phyloP scores from a whole-genome alignment of 2,329 filamentous ascomycete species.

The Xylaria sp. region DNA sequence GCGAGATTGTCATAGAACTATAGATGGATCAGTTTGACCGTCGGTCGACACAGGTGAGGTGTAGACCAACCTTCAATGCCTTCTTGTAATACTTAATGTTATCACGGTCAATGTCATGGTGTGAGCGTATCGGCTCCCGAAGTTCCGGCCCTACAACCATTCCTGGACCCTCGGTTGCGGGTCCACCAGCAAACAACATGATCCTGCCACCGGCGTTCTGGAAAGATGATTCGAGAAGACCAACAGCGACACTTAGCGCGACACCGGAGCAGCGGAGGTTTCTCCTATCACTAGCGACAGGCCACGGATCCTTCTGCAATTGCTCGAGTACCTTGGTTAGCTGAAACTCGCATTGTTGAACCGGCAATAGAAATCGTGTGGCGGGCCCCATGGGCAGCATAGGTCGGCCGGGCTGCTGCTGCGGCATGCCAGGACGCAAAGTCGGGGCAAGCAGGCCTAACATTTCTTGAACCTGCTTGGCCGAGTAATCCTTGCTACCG shows the following conservation, averaged over 20 bases:
- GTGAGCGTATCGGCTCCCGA: conserved; percentile 93
- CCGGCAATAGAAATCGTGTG: conserved; percentile 87
- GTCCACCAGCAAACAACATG: conserved; percentile 95
- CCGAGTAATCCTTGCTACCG: conserved; percentile 96
- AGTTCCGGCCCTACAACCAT: conserved; percentile 96
- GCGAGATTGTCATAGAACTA: conserved; percentile 94
- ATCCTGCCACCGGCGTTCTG: conserved; percentile 93
- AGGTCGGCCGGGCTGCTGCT: conserved; percentile 73
- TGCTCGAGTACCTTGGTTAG: conserved; percentile 95
- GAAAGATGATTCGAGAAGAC: conserved; percentile 90
- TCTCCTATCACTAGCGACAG: conserved; percentile 89
- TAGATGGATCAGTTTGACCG: conserved; percentile 31
- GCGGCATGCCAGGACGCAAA: conserved; percentile 73
- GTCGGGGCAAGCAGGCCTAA: conserved; percentile 77
- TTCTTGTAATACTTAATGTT: conserved; percentile 99
- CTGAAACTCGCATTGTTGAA: conserved; percentile 95
- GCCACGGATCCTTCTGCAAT: conserved; percentile 96
- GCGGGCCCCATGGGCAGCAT: conserved; percentile 77
- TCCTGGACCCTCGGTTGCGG: conserved; percentile 92
- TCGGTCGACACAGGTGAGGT: not conserved
- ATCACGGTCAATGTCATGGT: conserved; percentile 98
- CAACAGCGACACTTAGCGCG: conserved; percentile 92
- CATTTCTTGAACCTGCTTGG: conserved; percentile 99
- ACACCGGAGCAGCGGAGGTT: conserved; percentile 92
- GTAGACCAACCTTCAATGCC: conserved; percentile 74